Conservation (phyloP, 2,329 filamentous ascomycete species). For the Sordariomycetes sp. region DNA sequence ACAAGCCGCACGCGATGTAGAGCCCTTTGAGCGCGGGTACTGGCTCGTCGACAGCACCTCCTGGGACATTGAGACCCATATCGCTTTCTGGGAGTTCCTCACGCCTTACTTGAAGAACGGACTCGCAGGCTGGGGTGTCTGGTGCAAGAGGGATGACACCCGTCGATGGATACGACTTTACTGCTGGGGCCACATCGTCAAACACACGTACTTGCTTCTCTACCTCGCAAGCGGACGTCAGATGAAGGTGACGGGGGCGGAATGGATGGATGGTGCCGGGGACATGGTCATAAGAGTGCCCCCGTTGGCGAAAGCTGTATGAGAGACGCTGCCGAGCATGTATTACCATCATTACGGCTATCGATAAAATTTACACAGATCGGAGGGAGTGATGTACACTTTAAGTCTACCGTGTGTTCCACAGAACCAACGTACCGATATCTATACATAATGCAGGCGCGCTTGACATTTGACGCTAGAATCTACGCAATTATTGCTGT, state of each 20-base stretch:
- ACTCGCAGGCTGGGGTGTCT: constrained; percentile 58
- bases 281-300: constrained; percentile 34
- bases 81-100: constrained; percentile 53
- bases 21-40: constrained; percentile 63
- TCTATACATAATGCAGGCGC: too few relatives aligned
- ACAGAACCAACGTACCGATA: too few relatives aligned
- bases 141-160: constrained; percentile 37
- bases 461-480: too few relatives aligned
- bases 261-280: constrained; percentile 60
- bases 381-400: too few relatives aligned
- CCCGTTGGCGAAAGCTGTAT: constrained; percentile 14
- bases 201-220: constrained; percentile 66
- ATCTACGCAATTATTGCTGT: too few relatives aligned
- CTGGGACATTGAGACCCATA: constrained; percentile 42
- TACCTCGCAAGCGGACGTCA: constrained; percentile 61
- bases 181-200: constrained; percentile 67
- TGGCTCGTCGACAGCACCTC: constrained; percentile 56
- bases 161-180: constrained; percentile 52
- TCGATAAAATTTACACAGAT: too few relatives aligned
- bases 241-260: constrained; percentile 45
- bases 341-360: too few relatives aligned
- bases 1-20: constrained; percentile 14
- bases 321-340: too few relatives aligned
- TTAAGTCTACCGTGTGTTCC: too few relatives aligned
- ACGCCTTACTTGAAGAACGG: constrained; percentile 49